Percentiles rank a stretch among this genome's conserved stretches.
Evolutionary conservation across 345 rosid species (phyloP).

Genomic region (Aquilaria malaccensis): DNA sequence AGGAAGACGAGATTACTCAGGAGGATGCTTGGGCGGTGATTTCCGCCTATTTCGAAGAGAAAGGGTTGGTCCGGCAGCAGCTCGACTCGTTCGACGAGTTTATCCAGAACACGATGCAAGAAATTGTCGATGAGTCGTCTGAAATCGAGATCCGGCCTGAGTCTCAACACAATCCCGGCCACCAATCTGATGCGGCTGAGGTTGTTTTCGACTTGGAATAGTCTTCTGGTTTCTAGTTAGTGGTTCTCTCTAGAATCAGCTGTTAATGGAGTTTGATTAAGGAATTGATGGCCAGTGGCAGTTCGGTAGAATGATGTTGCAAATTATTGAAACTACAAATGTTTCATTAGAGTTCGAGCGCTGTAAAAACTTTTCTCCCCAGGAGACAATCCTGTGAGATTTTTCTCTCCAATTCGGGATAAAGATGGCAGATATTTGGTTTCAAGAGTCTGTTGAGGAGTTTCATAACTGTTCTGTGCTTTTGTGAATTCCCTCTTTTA

Average conservation of each 20-base stretch:
- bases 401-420: too few species aligned
- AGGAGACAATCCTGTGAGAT: too few species aligned
- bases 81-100: conserved; percentile 95
- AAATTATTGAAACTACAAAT: too few species aligned
- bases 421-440: too few species aligned
- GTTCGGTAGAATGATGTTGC: background rate
- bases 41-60: conserved; percentile 92
- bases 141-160: conserved; percentile 97
- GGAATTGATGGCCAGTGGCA: too few species aligned
- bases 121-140: conserved; percentile 86
- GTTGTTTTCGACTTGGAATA: conserved; percentile 17
- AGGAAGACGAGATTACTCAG: conserved; percentile 79
- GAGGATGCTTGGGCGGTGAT: conserved; percentile 97
- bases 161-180: conserved; percentile 96
- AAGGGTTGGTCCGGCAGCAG: conserved; percentile 92
- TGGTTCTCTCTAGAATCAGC: background rate
- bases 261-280: background rate
- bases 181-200: conserved; percentile 91
- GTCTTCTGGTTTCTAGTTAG: background rate
- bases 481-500: too few species aligned
- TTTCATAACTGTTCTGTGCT: too few species aligned
- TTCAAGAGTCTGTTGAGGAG: too few species aligned
- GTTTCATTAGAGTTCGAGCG: too few species aligned
- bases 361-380: too few species aligned
- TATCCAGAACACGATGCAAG: conserved; percentile 97